Conservation (phyloP, 2,329 filamentous ascomycete genomes). For the Drechslerella stenobrocha region DNA sequence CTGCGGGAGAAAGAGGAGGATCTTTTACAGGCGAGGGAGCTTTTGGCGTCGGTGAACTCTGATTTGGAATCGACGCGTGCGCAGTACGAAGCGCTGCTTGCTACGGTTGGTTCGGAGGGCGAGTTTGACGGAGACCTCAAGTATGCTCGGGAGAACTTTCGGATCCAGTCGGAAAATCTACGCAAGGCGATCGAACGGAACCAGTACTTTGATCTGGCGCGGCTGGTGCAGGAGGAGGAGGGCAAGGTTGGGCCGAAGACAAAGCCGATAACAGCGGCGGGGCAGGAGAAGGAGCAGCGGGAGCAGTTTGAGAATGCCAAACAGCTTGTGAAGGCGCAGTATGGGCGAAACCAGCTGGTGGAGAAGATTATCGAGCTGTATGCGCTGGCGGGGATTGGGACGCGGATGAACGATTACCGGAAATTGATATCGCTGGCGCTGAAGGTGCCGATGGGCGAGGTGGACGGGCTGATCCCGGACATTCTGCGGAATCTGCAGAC, state of each 20-base stretch:
- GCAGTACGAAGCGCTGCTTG: conserved; percentile 51
- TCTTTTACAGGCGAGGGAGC: conserved; percentile 68
- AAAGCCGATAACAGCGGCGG: conserved; percentile 46
- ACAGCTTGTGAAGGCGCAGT: conserved; percentile 51
- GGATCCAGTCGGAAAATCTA: conserved; percentile 27
- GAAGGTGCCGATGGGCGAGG: conserved; percentile 51
- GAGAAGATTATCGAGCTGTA: conserved; percentile 53
- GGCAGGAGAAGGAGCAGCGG: conserved; percentile 50
- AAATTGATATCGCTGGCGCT: conserved; percentile 52
- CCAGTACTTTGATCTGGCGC: conserved; percentile 40
- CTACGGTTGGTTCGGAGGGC: conserved; percentile 49
- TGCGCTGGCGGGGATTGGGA: conserved; percentile 51
- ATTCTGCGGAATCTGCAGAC: conserved; percentile 52
- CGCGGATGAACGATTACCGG: conserved; percentile 52
- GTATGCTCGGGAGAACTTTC: conserved; percentile 31
- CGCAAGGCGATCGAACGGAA: conserved; percentile 43
- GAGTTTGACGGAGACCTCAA: conserved; percentile 49
- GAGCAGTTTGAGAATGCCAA: conserved; percentile 50
- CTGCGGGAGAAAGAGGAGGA: conserved; percentile 72
- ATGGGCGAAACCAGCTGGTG: conserved; percentile 50
- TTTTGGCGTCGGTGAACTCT: conserved; percentile 68
- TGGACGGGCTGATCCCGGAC: conserved; percentile 52
- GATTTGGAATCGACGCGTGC: conserved; percentile 58
- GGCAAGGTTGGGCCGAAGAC: conserved; percentile 37
- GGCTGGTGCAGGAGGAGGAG: conserved; percentile 40